Conservation (phyloP, 2,329 filamentous ascomycete species). For the Beauveria brongniartii region DNA sequence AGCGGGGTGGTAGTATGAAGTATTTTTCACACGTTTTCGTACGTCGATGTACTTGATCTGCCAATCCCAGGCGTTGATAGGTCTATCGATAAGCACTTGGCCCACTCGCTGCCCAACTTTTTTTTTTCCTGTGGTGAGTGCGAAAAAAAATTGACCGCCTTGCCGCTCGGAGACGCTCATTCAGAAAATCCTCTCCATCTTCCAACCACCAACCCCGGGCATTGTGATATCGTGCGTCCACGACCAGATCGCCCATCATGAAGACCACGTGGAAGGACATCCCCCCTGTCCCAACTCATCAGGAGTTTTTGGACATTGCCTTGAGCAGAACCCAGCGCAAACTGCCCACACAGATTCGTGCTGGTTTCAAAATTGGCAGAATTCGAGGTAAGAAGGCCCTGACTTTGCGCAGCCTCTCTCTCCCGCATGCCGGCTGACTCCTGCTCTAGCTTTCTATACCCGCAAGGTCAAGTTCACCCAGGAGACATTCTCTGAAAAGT, state of each 20-base stretch:
- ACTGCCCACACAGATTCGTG: constrained; percentile 88
- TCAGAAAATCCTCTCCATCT: constrained; percentile 12
- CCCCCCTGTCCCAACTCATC: constrained; percentile 78
- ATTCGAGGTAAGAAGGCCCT: constrained; percentile 51
- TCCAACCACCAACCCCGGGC: constrained; percentile 7
- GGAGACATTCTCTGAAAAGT: constrained; percentile 94
- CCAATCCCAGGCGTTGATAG: neutral
- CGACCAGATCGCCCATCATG: constrained; percentile 35
- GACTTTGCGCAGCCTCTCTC: neutral
- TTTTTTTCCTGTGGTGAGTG: constrained; percentile 6
- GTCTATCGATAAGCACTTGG: constrained; percentile 20
- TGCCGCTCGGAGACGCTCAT: constrained; percentile 6
- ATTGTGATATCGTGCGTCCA: constrained; percentile 7
- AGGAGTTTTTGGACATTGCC: constrained; percentile 97
- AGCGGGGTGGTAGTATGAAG: neutral
- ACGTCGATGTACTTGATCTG: neutral
- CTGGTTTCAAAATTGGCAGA: constrained; percentile 89
- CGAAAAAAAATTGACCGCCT: constrained; percentile 28
- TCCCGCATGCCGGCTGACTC: constrained; percentile 6
- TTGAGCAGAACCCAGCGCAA: constrained; percentile 87
- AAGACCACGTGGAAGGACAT: constrained; percentile 68
- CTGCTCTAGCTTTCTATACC: constrained; percentile 72
- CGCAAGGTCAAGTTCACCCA: constrained; percentile 97
- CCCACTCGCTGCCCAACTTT: constrained; percentile 7
- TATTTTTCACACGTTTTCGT: neutral